Conservation (phyloP, 192 early-diverging fungal genomes). For the Kappamyces sp. region DNA sequence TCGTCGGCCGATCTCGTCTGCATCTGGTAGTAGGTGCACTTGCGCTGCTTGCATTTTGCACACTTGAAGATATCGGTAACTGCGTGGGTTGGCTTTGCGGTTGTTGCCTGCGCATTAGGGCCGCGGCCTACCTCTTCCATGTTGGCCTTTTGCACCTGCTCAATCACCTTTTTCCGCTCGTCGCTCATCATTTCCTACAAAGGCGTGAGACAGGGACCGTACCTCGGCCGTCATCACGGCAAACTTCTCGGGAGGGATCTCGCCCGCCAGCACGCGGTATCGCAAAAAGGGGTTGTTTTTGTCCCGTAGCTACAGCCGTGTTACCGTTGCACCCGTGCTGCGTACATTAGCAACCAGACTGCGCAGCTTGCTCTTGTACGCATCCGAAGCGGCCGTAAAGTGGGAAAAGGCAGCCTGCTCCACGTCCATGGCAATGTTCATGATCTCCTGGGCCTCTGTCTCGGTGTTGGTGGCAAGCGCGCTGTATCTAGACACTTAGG, state of each 20-base stretch:
- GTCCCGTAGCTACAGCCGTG: constrained; percentile 25
- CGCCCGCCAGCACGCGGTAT: constrained; percentile 59
- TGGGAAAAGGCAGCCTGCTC: constrained; percentile 60
- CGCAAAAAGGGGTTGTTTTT: constrained; percentile 73
- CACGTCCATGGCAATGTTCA: constrained; percentile 21
- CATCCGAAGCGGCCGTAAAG: constrained; percentile 31
- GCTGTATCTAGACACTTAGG: constrained; percentile 48
- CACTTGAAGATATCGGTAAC: constrained; percentile 93
- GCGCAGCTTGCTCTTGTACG: constrained; percentile 71
- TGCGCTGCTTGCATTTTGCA: constrained; percentile 83
- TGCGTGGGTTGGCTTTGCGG: constrained; percentile 64
- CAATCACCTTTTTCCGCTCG: constrained; percentile 49
- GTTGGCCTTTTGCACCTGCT: constrained; percentile 61
- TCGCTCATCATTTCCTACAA: constrained; percentile 86
- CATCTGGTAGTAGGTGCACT: constrained; percentile 90
- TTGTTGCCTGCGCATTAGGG: constrained; percentile 18
- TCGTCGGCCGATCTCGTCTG: constrained; percentile 97
- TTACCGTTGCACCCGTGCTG: too few species aligned
- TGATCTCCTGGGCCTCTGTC: not conserved
- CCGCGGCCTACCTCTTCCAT: constrained; percentile 71
- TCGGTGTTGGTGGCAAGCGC: constrained; percentile 5
- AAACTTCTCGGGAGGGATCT: constrained; percentile 58
- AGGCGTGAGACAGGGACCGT: not conserved
- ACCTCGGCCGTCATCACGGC: constrained; percentile 67
- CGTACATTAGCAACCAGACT: constrained; percentile 61